Evolutionary conservation across 345 rosid species (phyloP).

Genomic region (Gossypium stocksii): DNA sequence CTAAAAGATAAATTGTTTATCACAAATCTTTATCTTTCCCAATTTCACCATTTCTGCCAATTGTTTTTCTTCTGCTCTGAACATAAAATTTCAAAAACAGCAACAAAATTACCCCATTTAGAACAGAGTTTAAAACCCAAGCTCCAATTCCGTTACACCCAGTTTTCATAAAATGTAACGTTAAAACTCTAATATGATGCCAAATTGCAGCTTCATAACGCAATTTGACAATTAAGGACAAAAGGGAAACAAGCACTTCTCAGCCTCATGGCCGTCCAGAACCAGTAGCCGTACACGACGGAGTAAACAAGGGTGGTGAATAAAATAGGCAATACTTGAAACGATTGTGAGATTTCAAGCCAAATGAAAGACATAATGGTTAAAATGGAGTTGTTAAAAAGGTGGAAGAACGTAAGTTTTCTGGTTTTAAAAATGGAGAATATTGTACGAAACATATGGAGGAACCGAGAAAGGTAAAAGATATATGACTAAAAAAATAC

Average conservation of each 20-base stretch:
- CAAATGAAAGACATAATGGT: slow-evolving; percentile 70
- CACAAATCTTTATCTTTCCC: no score
- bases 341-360: slow-evolving; percentile 86
- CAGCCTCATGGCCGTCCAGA: slow-evolving; percentile 61
- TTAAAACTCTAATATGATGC: no score
- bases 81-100: no score
- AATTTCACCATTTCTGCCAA: no score
- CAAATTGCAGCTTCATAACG: slow-evolving; percentile 52
- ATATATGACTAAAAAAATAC: slow-evolving; percentile 95
- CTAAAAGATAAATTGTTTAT: neutral
- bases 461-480: slow-evolving; percentile 37
- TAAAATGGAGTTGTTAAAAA: slow-evolving; percentile 52
- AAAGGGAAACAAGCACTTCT: slow-evolving; percentile 51
- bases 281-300: slow-evolving; percentile 67
- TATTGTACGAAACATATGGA: slow-evolving; percentile 70
- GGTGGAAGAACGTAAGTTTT: slow-evolving; percentile 48
- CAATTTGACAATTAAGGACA: slow-evolving; percentile 54
- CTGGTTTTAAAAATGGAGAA: slow-evolving; percentile 49
- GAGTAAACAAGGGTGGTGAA: slow-evolving; percentile 65
- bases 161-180: no score
- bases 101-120: no score
- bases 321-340: slow-evolving; percentile 72
- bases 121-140: no score
- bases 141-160: no score
- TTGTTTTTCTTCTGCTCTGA: no score